Evolutionary conservation across 192 early-diverging fungal species (phyloP).

Genomic region (Linnemannia schmuckeri): DNA sequence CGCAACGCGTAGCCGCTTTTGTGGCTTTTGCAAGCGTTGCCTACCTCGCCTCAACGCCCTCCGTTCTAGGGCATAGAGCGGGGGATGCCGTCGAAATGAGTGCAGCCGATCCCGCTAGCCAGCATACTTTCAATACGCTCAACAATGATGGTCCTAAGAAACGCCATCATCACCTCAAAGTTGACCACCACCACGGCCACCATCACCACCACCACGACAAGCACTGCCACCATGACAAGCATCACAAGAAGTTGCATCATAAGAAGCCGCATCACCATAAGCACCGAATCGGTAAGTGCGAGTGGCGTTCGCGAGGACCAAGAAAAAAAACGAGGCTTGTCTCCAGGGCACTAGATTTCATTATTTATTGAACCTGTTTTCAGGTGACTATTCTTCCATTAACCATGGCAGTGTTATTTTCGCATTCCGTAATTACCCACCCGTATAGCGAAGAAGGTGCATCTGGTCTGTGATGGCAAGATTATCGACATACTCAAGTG

Average conservation of each 20-base stretch:
- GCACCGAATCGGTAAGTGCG: not conserved
- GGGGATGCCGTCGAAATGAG: not conserved
- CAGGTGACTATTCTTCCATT: not conserved
- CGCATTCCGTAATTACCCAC: not conserved
- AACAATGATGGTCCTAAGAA: not conserved
- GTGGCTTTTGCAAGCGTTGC: constrained; percentile 14
- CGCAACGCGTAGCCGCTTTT: constrained; percentile 8
- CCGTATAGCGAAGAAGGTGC: not conserved
- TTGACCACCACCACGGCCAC: not conserved
- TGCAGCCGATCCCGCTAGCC: not conserved
- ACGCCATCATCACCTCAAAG: constrained; percentile 9
- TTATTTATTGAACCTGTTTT: not conserved
- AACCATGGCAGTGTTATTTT: not conserved
- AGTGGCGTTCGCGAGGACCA: not conserved
- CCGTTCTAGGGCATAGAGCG: not conserved
- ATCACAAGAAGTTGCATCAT: constrained; percentile 9
- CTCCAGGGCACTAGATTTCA: not conserved
- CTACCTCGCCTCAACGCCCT: constrained; percentile 8
- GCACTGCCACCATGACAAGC: not conserved
- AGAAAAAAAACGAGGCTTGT: not conserved
- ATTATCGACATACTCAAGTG: constrained; percentile 13
- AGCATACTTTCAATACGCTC: not conserved
- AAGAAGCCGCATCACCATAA: constrained; percentile 9
- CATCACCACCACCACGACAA: not conserved
- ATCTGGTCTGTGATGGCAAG: constrained; percentile 5